These are phyloP conservation scores for Furcasterigmium furcatum DNA, from an alignment of 2,329 filamentous ascomycete genomes.

Conservation along the genomic window DNA sequence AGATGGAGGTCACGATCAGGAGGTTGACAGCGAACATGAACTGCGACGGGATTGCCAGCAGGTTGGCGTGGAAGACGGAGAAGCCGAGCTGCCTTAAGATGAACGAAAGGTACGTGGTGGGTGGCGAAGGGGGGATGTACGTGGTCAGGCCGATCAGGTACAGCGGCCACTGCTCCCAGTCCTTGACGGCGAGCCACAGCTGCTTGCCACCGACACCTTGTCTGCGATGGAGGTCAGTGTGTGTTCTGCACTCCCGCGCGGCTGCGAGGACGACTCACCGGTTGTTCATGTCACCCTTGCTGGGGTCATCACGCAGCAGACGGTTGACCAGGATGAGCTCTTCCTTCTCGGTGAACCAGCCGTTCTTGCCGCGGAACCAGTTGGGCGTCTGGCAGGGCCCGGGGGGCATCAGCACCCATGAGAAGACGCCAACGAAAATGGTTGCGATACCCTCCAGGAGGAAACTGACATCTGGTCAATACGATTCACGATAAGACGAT, in stretches of 20 bases:
- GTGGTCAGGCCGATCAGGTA: conserved; percentile 49
- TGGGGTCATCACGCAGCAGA: conserved; percentile 56
- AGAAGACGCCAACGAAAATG: conserved; percentile 37
- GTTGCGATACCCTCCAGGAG: conserved; percentile 47
- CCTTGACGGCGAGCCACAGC: conserved; percentile 49
- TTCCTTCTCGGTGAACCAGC: conserved; percentile 60
- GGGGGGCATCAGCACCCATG: conserved; percentile 41
- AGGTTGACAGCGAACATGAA: conserved; percentile 43
- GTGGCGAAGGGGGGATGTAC: conserved; percentile 38
- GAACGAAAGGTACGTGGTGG: conserved; percentile 40
- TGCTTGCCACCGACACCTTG: conserved; percentile 40
- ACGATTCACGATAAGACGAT: not conserved
- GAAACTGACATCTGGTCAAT: conserved; percentile 25
- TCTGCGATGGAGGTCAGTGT: no score
- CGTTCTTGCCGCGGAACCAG: conserved; percentile 54
- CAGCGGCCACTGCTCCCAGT: conserved; percentile 60
- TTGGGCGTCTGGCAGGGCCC: conserved; percentile 47
- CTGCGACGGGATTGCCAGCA: conserved; percentile 41
- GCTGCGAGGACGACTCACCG: conserved; percentile 20
- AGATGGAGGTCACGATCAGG: conserved; percentile 41
- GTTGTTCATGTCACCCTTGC: conserved; percentile 61
- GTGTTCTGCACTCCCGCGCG: no score
- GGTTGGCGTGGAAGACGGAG: conserved; percentile 40
- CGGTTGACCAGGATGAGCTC: conserved; percentile 62
- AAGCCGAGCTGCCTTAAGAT: conserved; percentile 40